Evolutionary conservation across 2,329 filamentous ascomycete genomes (phyloP).

Genomic region (Trichoderma endophyticum): DNA sequence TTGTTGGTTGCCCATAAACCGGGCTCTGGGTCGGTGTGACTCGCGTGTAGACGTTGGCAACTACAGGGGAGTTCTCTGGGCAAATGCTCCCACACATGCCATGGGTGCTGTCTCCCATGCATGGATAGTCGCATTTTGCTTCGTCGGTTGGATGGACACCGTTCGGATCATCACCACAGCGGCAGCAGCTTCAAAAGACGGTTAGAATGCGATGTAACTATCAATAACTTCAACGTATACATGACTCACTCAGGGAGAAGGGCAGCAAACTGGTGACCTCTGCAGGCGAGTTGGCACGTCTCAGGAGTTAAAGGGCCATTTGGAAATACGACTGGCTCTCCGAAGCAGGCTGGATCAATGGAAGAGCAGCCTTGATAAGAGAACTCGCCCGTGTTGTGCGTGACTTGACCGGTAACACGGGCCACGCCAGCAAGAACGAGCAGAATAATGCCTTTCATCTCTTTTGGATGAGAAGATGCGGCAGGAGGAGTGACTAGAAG

Average conservation of each 20-base stretch:
- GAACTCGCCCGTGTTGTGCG: constrained; percentile 25
- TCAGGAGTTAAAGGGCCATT: constrained; percentile 27
- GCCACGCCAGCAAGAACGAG: constrained; percentile 25
- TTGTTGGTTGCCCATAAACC: constrained; percentile 15
- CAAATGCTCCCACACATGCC: constrained; percentile 36
- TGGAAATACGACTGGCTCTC: constrained; percentile 25
- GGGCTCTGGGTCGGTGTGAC: constrained; percentile 18
- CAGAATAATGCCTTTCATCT: constrained; percentile 26
- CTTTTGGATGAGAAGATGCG: neutral
- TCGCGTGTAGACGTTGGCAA: constrained; percentile 34
- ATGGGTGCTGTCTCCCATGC: constrained; percentile 28
- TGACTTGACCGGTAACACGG: constrained; percentile 23
- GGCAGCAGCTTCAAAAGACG: constrained; percentile 30
- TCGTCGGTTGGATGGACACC: constrained; percentile 31
- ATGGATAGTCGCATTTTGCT: constrained; percentile 32
- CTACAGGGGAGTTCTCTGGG: constrained; percentile 25
- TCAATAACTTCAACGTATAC: neutral
- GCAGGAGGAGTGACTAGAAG: neutral
- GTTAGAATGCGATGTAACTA: neutral
- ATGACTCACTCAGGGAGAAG: constrained; percentile 32
- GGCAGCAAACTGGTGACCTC: constrained; percentile 29
- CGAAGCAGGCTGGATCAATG: constrained; percentile 29
- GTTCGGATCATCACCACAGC: constrained; percentile 34
- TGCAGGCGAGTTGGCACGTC: constrained; percentile 30
- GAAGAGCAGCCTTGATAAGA: constrained; percentile 29